Conservation (phyloP, 192 early-diverging fungal genomes). For the Podila minutissima region DNA sequence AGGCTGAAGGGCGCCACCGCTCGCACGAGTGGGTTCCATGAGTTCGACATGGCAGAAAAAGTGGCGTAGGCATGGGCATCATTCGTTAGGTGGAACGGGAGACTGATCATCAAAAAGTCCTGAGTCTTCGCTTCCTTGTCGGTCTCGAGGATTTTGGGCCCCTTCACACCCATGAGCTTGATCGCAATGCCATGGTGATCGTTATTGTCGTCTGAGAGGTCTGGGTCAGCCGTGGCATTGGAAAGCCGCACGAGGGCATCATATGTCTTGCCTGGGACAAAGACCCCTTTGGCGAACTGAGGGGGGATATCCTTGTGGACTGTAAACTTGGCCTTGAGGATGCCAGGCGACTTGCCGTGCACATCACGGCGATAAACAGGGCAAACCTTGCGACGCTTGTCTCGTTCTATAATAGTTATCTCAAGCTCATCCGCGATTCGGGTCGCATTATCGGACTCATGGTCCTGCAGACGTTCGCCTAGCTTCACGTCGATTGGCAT, state of each 20-base stretch:
- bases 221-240: slow-evolving; percentile 14
- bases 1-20: slow-evolving; percentile 17
- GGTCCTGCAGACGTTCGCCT: slow-evolving; percentile 8
- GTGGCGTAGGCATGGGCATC: slow-evolving; percentile 8
- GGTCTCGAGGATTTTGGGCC: slow-evolving; percentile 24
- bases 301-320: slow-evolving; percentile 28
- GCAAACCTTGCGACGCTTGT: neutral
- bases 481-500: slow-evolving; percentile 3
- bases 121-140: slow-evolving; percentile 33
- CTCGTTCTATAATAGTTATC: neutral
- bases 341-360: slow-evolving; percentile 24
- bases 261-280: slow-evolving; percentile 44
- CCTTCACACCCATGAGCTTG: slow-evolving; percentile 26
- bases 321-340: slow-evolving; percentile 26
- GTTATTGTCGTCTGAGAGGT: neutral
- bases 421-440: slow-evolving; percentile 13
- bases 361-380: slow-evolving; percentile 17
- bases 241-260: slow-evolving; percentile 34
- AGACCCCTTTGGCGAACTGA: slow-evolving; percentile 31
- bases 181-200: slow-evolving; percentile 37
- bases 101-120: slow-evolving; percentile 40
- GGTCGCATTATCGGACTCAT: slow-evolving; percentile 11
- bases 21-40: neutral
- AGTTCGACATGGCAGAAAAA: neutral
- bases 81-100: slow-evolving; percentile 23